Percentiles rank a stretch among this genome's conserved stretches.
Evolutionary conservation across 306 rosid genomes (phyloP).

Genomic region (Trifolium subterraneum): DNA sequence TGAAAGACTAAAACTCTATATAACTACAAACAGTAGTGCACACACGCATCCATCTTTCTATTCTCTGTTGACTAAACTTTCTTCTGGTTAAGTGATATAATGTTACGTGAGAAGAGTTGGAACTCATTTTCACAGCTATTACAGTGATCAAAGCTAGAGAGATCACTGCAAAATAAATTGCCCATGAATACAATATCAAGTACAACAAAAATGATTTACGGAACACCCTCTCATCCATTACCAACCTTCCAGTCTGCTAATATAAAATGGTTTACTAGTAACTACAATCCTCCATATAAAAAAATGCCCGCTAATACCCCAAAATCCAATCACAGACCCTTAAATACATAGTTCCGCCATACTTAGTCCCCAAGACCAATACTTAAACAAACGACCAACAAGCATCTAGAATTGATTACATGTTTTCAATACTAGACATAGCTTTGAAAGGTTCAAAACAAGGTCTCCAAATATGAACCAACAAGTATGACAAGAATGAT

Average conservation of each 20-base stretch:
- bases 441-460: neutral
- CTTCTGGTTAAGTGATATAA: slow-evolving; percentile 6
- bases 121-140: neutral
- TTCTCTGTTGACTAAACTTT: slow-evolving; percentile 21
- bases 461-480: neutral
- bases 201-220: neutral
- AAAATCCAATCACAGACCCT: neutral
- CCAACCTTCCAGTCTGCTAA: neutral
- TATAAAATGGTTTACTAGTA: neutral
- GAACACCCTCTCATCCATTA: neutral
- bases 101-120: neutral
- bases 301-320: neutral
- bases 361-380: neutral
- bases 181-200: neutral
- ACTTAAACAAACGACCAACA: neutral
- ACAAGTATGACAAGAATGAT: neutral
- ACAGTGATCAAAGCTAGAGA: neutral
- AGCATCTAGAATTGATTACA: neutral
- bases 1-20: neutral
- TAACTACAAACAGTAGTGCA: neutral
- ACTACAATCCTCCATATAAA: neutral
- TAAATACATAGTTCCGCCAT: neutral
- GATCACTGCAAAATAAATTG: neutral
- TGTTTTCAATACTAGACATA: neutral
- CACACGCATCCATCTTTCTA: neutral